Percentiles rank a stretch among this genome's conserved stretches.
Conservation (phyloP, 495 filamentous ascomycete species). For the Aspergillus sparsus region DNA sequence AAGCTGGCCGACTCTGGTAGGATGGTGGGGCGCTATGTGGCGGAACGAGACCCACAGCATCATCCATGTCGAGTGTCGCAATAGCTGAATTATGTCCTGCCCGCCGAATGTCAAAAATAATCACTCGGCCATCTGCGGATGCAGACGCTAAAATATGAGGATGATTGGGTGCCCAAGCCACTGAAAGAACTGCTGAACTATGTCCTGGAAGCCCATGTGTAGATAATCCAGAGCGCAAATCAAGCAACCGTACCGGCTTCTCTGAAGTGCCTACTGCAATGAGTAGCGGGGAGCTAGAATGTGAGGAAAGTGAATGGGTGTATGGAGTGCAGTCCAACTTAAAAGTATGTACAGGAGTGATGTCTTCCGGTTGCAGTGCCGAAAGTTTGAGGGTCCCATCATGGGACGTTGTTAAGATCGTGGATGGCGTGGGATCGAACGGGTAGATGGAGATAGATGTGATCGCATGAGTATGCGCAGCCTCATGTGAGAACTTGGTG, state of each 20-base stretch:
- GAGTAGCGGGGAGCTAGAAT: slow-evolving; percentile 67
- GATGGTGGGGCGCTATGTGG: slow-evolving; percentile 28
- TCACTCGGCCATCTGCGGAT: slow-evolving; percentile 72
- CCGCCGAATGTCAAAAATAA: slow-evolving; percentile 82
- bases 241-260: slow-evolving; percentile 75
- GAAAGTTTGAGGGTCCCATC: slow-evolving; percentile 83
- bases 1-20: slow-evolving; percentile 45
- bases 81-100: slow-evolving; percentile 62
- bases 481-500: slow-evolving; percentile 43
- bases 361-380: slow-evolving; percentile 55
- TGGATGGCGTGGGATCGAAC: slow-evolving; percentile 66
- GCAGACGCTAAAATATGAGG: slow-evolving; percentile 80
- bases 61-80: slow-evolving; percentile 76
- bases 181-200: slow-evolving; percentile 66
- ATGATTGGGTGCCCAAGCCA: slow-evolving; percentile 76
- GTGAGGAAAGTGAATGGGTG: slow-evolving; percentile 72
- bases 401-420: slow-evolving; percentile 82
- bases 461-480: slow-evolving; percentile 73
- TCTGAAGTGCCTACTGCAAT: slow-evolving; percentile 85
- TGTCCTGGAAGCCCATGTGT: slow-evolving; percentile 80
- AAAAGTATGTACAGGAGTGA: slow-evolving; percentile 62
- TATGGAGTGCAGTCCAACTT: slow-evolving; percentile 70
- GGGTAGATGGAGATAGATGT: slow-evolving; percentile 87
- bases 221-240: slow-evolving; percentile 73
- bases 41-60: slow-evolving; percentile 60